Conservation (phyloP, 768 basidiomycete genomes). For the Xanthoconium purpureum region DNA sequence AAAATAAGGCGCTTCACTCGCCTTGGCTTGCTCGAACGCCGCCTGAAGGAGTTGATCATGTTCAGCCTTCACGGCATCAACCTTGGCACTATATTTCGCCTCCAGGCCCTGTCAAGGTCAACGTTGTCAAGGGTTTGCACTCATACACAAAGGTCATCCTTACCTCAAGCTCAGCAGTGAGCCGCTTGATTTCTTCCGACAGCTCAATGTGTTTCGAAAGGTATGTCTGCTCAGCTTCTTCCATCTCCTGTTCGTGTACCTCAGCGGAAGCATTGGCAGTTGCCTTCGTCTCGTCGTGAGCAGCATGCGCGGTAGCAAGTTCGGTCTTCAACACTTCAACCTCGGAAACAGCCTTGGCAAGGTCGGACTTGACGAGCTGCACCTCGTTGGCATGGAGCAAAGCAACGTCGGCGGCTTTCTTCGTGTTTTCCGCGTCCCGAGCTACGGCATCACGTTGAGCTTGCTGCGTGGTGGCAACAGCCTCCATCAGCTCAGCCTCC, state of each 20-base stretch:
- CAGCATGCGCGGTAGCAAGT: slow-evolving; percentile 41
- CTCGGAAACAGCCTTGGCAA: slow-evolving; percentile 41
- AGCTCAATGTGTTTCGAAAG: slow-evolving; percentile 50
- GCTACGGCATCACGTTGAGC: slow-evolving; percentile 45
- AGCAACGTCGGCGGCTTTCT: slow-evolving; percentile 40
- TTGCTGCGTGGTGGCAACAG: slow-evolving; percentile 45
- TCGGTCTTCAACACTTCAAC: slow-evolving; percentile 47
- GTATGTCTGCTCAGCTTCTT: slow-evolving; percentile 50
- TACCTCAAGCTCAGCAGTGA: slow-evolving; percentile 67
- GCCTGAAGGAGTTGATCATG: slow-evolving; percentile 60
- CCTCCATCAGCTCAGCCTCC: slow-evolving; percentile 53
- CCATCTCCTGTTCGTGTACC: slow-evolving; percentile 46
- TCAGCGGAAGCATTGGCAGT: slow-evolving; percentile 46
- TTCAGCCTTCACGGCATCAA: slow-evolving; percentile 63
- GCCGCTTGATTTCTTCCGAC: slow-evolving; percentile 50
- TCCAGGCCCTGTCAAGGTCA: slow-evolving; percentile 56
- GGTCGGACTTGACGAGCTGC: slow-evolving; percentile 42
- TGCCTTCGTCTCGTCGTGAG: slow-evolving; percentile 48
- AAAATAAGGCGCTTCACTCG: slow-evolving; percentile 25
- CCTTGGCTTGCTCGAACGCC: slow-evolving; percentile 79
- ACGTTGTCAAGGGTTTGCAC: background rate
- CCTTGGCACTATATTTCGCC: slow-evolving; percentile 60
- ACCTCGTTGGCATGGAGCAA: slow-evolving; percentile 47
- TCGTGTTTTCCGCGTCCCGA: slow-evolving; percentile 45
- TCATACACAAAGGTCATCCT: slow-evolving; percentile 10